Conservation (phyloP, 441 rosid species). For the Adansonia gregorii region DNA sequence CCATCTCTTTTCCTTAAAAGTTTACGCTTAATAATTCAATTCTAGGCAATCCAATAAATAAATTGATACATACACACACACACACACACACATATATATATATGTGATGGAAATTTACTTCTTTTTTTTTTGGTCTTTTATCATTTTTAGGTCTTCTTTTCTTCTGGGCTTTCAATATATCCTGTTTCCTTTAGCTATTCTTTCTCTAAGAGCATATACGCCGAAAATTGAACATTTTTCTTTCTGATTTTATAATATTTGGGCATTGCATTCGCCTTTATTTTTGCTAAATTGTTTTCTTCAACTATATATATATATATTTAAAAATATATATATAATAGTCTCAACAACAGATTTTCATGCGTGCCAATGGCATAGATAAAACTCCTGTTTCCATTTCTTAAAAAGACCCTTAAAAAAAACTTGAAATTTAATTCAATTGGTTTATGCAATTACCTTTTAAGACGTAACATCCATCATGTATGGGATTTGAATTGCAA, state of each 20-base stretch:
- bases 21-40: too few relatives aligned
- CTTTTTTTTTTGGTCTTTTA: background rate
- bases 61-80: too few relatives aligned
- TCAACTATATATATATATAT: background rate
- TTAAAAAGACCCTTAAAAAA: background rate
- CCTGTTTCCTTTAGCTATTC: too few relatives aligned
- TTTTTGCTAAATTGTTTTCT: background rate
- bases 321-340: background rate
- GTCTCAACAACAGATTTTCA: background rate
- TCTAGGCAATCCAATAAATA: too few relatives aligned
- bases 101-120: background rate
- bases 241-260: background rate
- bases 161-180: background rate
- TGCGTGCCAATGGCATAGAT: background rate
- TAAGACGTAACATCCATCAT: background rate
- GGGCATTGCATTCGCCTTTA: background rate
- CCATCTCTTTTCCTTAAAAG: too few relatives aligned
- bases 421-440: background rate
- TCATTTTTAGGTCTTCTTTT: background rate
- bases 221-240: background rate
- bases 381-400: background rate
- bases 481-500: background rate
- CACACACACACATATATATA: too few relatives aligned
- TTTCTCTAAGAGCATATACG: background rate
- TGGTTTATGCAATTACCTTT: background rate